phyloP scores from a whole-genome alignment of 495 filamentous ascomycete species.

The Aspergillus nanangensis region DNA sequence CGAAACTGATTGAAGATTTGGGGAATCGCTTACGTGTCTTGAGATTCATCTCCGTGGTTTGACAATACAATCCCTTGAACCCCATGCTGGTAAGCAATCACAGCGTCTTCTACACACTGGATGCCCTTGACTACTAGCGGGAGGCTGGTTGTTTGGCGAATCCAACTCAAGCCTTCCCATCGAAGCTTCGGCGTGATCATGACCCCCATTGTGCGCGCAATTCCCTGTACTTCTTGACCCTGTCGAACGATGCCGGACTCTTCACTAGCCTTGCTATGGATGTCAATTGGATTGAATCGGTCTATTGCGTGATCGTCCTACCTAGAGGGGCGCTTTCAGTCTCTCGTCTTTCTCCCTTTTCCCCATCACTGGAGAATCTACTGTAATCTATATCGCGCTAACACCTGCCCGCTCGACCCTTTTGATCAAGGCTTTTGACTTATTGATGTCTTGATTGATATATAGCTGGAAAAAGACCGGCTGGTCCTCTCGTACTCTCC shows the following conservation, averaged over 20 bases:
- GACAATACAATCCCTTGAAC: slow-evolving; percentile 74
- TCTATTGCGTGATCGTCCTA: background rate
- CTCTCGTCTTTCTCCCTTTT: slow-evolving; percentile 60
- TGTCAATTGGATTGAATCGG: no score
- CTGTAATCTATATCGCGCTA: slow-evolving; percentile 66
- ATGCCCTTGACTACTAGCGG: slow-evolving; percentile 88
- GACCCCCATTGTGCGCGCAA: slow-evolving; percentile 68
- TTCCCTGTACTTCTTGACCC: no score
- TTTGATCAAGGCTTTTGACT: slow-evolving; percentile 70
- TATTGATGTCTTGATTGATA: slow-evolving; percentile 75
- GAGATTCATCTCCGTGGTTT: slow-evolving; percentile 46
- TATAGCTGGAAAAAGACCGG: slow-evolving; percentile 85
- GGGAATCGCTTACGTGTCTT: slow-evolving; percentile 41
- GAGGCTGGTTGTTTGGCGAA: slow-evolving; percentile 72
- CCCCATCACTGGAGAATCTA: slow-evolving; percentile 60
- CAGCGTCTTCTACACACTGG: slow-evolving; percentile 84
- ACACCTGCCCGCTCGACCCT: slow-evolving; percentile 74
- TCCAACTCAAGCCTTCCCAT: slow-evolving; percentile 82
- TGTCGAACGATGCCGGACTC: no score
- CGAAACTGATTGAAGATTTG: background rate
- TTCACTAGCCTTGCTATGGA: slow-evolving; percentile 1
- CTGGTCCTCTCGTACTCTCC: slow-evolving; percentile 47
- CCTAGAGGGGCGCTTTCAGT: slow-evolving; percentile 48
- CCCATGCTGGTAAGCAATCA: slow-evolving; percentile 58
- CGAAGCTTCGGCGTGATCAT: slow-evolving; percentile 76